Evolutionary conservation across 2,329 filamentous ascomycete genomes (phyloP).

Genomic region (Fonsecaea pugnacius): DNA sequence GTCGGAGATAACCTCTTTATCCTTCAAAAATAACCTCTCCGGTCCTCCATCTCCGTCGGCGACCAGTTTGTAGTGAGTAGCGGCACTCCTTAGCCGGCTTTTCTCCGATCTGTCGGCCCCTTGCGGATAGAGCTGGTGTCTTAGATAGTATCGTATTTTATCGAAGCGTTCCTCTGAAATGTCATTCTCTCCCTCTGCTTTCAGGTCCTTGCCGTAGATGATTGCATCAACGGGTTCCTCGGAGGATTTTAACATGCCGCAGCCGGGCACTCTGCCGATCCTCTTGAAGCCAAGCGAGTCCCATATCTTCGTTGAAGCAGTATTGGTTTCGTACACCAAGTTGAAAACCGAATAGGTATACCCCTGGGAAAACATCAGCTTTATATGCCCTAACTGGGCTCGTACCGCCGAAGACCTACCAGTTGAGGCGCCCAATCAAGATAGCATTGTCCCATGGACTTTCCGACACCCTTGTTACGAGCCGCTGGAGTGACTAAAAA

Average conservation of each 20-base stretch:
- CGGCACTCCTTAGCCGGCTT: slow-evolving; percentile 87
- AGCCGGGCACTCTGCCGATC: slow-evolving; percentile 78
- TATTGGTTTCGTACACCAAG: slow-evolving; percentile 90
- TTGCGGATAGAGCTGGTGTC: slow-evolving; percentile 88
- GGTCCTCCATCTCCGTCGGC: slow-evolving; percentile 53
- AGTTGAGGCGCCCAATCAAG: slow-evolving; percentile 74
- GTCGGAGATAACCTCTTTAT: slow-evolving; percentile 94
- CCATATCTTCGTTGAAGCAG: slow-evolving; percentile 88
- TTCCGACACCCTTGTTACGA: slow-evolving; percentile 74
- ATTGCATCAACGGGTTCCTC: slow-evolving; percentile 74
- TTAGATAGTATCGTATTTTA: slow-evolving; percentile 97
- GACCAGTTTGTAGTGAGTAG: slow-evolving; percentile 88
- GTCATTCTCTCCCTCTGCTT: slow-evolving; percentile 73
- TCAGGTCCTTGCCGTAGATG: slow-evolving; percentile 71
- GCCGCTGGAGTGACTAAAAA: slow-evolving; percentile 75
- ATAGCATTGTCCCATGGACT: slow-evolving; percentile 76
- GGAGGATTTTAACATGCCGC: slow-evolving; percentile 71
- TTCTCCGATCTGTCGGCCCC: slow-evolving; percentile 95
- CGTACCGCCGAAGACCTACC: slow-evolving; percentile 43
- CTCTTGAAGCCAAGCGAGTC: slow-evolving; percentile 90
- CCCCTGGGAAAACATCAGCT: slow-evolving; percentile 56
- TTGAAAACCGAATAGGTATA: slow-evolving; percentile 95
- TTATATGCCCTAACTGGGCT: slow-evolving; percentile 4
- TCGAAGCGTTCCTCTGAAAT: slow-evolving; percentile 96
- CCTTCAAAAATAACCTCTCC: slow-evolving; percentile 92